Evolutionary conservation across 495 filamentous ascomycete species (phyloP).

Genomic region (Annulohypoxylon nitens): DNA sequence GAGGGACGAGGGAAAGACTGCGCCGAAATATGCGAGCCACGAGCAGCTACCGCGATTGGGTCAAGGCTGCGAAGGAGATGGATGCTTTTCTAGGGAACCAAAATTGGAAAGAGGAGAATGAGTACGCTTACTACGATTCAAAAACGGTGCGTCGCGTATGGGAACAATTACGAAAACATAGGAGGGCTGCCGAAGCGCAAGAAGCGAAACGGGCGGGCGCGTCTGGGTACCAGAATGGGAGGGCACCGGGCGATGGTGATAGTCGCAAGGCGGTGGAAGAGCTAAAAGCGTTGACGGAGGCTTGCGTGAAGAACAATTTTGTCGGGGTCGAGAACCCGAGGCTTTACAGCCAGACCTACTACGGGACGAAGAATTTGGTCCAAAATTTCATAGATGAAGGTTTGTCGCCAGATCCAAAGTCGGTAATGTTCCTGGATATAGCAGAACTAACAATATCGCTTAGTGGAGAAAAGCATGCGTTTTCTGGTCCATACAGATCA

Average conservation of each 20-base stretch:
- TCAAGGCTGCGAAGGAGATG: constrained; percentile 78
- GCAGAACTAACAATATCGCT: constrained; percentile 24
- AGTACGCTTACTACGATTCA: constrained; percentile 95
- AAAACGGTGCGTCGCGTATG: constrained; percentile 81
- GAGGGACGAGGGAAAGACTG: constrained; percentile 77
- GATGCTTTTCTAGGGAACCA: constrained; percentile 87
- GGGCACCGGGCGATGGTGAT: constrained; percentile 29
- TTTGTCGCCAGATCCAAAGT: constrained; percentile 45
- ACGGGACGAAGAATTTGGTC: constrained; percentile 92
- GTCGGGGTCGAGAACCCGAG: constrained; percentile 93
- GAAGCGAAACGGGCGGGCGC: constrained; percentile 47
- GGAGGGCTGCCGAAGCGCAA: constrained; percentile 69
- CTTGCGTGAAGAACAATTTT: constrained; percentile 97
- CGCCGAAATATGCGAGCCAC: constrained; percentile 76
- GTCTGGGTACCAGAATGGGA: constrained; percentile 33
- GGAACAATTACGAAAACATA: constrained; percentile 74
- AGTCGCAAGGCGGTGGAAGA: constrained; percentile 74
- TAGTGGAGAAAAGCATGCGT: constrained; percentile 71
- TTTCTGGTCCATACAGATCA: constrained; percentile 75
- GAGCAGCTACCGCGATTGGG: constrained; percentile 84
- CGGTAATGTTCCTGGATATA: background rate
- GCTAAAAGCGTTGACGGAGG: constrained; percentile 80
- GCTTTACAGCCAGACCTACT: constrained; percentile 95
- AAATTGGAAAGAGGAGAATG: constrained; percentile 86
- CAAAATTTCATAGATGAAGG: constrained; percentile 90